Conservation (phyloP, 805 yeast species). For the Barnettozyma pratensis region DNA sequence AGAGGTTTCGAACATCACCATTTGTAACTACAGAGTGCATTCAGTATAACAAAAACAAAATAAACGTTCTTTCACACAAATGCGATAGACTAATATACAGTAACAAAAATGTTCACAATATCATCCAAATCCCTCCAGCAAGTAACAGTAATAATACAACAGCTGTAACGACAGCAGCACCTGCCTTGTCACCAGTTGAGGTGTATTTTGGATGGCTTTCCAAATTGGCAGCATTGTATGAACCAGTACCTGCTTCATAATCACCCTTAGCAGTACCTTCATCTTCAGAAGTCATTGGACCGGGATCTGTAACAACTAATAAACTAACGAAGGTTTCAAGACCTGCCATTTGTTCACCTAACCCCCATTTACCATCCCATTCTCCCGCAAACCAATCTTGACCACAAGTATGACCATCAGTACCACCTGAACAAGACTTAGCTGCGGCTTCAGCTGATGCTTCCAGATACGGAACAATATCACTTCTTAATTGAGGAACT, state of each 20-base stretch:
- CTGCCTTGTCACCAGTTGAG: slow-evolving; percentile 63
- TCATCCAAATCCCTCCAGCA: slow-evolving; percentile 79
- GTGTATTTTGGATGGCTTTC: slow-evolving; percentile 38
- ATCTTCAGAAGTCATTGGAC: slow-evolving; percentile 44
- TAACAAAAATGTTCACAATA: slow-evolving; percentile 28
- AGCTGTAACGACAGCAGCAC: slow-evolving; percentile 84
- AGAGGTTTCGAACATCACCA: too few species aligned
- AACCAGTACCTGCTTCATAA: slow-evolving; percentile 41
- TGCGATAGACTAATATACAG: neutral
- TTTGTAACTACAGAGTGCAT: too few species aligned
- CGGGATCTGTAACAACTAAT: slow-evolving; percentile 36
- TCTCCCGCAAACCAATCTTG: slow-evolving; percentile 51
- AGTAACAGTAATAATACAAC: slow-evolving; percentile 51
- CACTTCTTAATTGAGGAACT: slow-evolving; percentile 44
- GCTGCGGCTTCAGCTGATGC: slow-evolving; percentile 67
- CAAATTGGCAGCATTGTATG: slow-evolving; percentile 31
- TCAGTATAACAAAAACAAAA: too few species aligned
- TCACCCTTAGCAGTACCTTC: slow-evolving; percentile 55
- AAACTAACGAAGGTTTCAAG: slow-evolving; percentile 53
- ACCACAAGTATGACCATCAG: slow-evolving; percentile 75
- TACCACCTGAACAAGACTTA: slow-evolving; percentile 64
- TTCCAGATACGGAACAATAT: slow-evolving; percentile 37
- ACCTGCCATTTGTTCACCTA: slow-evolving; percentile 76
- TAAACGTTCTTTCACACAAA: neutral
- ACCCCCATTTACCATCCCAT: slow-evolving; percentile 65